phyloP scores from a whole-genome alignment of 2,329 filamentous ascomycete species.

The Raffaelea ambrosiae region DNA sequence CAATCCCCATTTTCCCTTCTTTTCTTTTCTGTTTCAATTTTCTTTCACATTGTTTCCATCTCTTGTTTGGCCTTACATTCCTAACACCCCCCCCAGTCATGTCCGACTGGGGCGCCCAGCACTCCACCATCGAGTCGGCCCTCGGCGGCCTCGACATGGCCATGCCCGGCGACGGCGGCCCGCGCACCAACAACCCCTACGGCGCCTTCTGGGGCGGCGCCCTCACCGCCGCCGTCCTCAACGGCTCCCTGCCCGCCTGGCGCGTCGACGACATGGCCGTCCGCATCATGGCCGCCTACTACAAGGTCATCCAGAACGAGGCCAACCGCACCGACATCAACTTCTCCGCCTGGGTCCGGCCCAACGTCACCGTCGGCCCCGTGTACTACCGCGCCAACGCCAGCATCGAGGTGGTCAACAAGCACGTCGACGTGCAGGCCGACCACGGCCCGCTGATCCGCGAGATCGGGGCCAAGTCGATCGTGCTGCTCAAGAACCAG shows the following conservation, averaged over 20 bases:
- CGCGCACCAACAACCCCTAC: conserved; percentile 64
- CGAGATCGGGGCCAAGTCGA: conserved; percentile 61
- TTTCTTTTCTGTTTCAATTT: no score
- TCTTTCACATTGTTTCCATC: no score
- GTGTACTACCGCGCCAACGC: conserved; percentile 57
- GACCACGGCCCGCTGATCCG: conserved; percentile 66
- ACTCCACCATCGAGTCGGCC: conserved; percentile 57
- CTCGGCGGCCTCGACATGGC: conserved; percentile 72
- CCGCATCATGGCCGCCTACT: conserved; percentile 66
- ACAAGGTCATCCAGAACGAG: conserved; percentile 51
- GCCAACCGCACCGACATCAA: no score
- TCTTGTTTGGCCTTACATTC: no score
- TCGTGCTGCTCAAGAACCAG: conserved; percentile 65
- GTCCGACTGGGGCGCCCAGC: conserved; percentile 55
- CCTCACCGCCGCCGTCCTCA: conserved; percentile 76
- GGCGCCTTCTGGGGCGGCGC: conserved; percentile 81
- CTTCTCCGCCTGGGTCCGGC: conserved; percentile 92
- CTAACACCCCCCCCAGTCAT: no score
- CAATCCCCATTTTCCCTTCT: no score
- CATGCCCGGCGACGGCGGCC: conserved; percentile 55
- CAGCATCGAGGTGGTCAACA: conserved; percentile 41
- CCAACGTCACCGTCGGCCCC: conserved; percentile 63
- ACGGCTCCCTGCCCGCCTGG: conserved; percentile 82
- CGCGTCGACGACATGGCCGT: conserved; percentile 87
- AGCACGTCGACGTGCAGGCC: conserved; percentile 32